Percentiles rank a stretch among this genome's conserved stretches.
Evolutionary conservation across 345 rosid genomes (phyloP).

Genomic region (Dipteronia sinensis): DNA sequence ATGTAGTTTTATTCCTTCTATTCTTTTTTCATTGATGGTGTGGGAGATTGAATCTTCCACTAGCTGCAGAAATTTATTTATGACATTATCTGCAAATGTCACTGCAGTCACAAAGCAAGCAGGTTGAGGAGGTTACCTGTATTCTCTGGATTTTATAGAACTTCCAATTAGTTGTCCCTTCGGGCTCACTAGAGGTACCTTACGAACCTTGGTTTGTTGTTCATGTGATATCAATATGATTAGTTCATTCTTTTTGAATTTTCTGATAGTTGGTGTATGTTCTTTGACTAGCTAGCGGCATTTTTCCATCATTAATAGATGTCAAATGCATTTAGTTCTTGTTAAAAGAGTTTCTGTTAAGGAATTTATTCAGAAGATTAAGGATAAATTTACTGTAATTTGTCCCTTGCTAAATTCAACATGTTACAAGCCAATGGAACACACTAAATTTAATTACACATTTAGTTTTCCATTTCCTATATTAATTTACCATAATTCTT

Average conservation of each 20-base stretch:
- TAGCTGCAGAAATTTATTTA: slow-evolving; percentile 34
- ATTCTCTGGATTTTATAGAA: slow-evolving; percentile 49
- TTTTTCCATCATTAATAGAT: background rate
- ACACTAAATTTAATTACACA: too few relatives aligned
- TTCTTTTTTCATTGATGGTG: slow-evolving; percentile 22
- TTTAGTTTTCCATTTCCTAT: too few relatives aligned
- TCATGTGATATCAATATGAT: slow-evolving; percentile 12
- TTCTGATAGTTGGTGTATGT: background rate
- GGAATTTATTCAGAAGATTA: background rate
- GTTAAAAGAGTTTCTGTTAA: background rate
- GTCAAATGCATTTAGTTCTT: background rate
- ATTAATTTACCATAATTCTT: too few relatives aligned
- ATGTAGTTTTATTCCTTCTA: background rate
- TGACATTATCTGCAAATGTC: slow-evolving; percentile 62
- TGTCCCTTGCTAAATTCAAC: background rate
- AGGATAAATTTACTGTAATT: background rate
- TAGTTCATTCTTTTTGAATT: background rate
- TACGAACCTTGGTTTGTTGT: slow-evolving; percentile 40
- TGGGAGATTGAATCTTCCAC: slow-evolving; percentile 33
- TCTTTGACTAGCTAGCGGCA: background rate
- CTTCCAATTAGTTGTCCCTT: slow-evolving; percentile 56
- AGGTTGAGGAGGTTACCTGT: slow-evolving; percentile 70
- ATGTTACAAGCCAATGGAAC: background rate
- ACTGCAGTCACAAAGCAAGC: slow-evolving; percentile 76
- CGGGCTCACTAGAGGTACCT: slow-evolving; percentile 69